Evolutionary conservation across 768 basidiomycete species (phyloP), one percentile per base, ranked within the genome.

Genomic region (Melanogaster broomeanus): DNA sequence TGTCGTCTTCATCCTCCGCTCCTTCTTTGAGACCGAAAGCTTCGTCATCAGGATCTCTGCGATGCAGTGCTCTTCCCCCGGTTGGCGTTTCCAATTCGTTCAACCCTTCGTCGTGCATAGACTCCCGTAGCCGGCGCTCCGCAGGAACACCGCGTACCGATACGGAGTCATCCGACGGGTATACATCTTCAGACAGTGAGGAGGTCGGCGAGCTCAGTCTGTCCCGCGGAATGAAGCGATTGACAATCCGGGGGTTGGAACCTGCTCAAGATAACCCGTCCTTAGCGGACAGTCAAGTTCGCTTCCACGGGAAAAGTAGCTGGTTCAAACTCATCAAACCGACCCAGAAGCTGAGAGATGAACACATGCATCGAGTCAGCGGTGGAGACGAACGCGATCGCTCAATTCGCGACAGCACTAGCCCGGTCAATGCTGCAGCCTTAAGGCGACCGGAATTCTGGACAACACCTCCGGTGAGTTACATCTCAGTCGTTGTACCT

Each of bases 221-320:
- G 49, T 71, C 72, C 1, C 68, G 72, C 22, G 73, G 73, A 38
- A 62, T 72, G 56, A 72, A 72, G 47, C 68, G 66, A 24, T 54
- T 73, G 42, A 64, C 71, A 43, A 48, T 75, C 46, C 60, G 77
- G 51, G 66, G 71, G 59, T 44, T 75, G 56, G 59, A 70, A 68
- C 52, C 72, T 51, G 70, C 73, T 12, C 67, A 72, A 21, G 71
- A 73, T 48, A 53, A 56, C 27, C 56, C 57, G 22, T 48, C 57
- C n/a, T 53, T 65, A 6, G 61, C 65, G 12, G 73, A 77, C 51
- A 75, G 74, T 51, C 69, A 74, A 51, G 72, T 76, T 44, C 64
- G 84, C 24, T 87, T 83, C 58, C 83, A 85, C 60, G 85, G 84
- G 15, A 78, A 81, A 57, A 85, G 82, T 61, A 84, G 82, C 57